Evolutionary conservation across 2,329 filamentous ascomycete species (phyloP).

Genomic region (Zymoseptoria tritici): DNA sequence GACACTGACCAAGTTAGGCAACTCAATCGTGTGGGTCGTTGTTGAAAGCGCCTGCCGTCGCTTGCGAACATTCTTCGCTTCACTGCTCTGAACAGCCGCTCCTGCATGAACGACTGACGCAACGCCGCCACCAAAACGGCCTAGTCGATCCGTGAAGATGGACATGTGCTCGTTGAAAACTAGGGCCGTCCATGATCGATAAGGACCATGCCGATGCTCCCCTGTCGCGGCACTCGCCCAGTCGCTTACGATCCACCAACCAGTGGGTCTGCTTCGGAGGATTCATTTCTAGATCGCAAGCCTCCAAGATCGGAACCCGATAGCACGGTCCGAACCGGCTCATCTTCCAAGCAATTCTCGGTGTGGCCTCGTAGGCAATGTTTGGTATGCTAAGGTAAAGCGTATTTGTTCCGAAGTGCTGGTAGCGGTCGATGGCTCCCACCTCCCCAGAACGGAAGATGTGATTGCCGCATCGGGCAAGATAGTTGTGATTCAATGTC

Average conservation of each 20-base stretch:
- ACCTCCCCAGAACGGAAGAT: neutral
- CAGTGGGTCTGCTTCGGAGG: slow-evolving; percentile 11
- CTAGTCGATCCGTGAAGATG: neutral
- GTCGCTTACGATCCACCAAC: slow-evolving; percentile 8
- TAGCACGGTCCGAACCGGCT: slow-evolving; percentile 12
- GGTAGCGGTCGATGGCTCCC: neutral
- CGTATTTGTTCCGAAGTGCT: neutral
- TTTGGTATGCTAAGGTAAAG: neutral
- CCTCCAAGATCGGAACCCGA: slow-evolving; percentile 12
- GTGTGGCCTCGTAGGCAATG: neutral
- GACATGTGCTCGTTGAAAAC: neutral
- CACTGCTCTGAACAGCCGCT: neutral
- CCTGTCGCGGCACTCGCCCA: slow-evolving; percentile 9
- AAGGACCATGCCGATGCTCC: neutral
- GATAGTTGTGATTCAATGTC: neutral
- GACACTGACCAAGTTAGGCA: slow-evolving; percentile 4
- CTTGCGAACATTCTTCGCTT: neutral
- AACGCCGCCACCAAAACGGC: neutral
- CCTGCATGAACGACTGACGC: neutral
- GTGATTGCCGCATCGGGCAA: slow-evolving; percentile 10
- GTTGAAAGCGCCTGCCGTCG: neutral
- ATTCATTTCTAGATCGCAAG: slow-evolving; percentile 11
- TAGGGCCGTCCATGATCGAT: neutral
- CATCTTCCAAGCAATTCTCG: slow-evolving; percentile 1
- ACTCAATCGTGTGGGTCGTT: neutral